phyloP scores from a whole-genome alignment of 169 alveolate genomes.

The Plasmodium knowlesi region DNA sequence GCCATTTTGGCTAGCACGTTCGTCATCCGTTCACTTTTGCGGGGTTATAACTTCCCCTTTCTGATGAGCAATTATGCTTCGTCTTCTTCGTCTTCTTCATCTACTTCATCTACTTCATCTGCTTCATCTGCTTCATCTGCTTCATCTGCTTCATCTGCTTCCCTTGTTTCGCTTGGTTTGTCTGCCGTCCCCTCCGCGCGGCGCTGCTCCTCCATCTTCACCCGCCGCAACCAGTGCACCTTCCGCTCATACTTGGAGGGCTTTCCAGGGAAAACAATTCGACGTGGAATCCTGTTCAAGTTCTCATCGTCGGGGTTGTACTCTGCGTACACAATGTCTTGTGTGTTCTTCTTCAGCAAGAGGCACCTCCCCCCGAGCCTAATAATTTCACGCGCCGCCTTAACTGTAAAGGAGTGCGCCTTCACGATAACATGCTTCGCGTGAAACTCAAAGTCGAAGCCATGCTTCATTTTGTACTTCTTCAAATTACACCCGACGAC shows the following conservation, averaged over 20 bases:
- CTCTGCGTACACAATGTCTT: slow-evolving; percentile 82
- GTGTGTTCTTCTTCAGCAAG: slow-evolving; percentile 81
- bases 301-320: slow-evolving; percentile 82
- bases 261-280: slow-evolving; percentile 84
- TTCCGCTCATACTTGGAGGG: slow-evolving; percentile 80
- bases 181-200: not conserved
- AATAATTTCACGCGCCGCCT: slow-evolving; percentile 84
- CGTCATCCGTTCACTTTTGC: not conserved
- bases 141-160: not conserved
- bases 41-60: not conserved
- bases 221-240: slow-evolving; percentile 18
- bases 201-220: slow-evolving; percentile 9
- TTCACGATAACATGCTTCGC: slow-evolving; percentile 70
- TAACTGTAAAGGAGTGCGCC: slow-evolving; percentile 84
- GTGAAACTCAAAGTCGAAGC: slow-evolving; percentile 46
- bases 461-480: slow-evolving; percentile 81
- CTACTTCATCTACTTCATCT: no score
- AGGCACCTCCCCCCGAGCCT: slow-evolving; percentile 82
- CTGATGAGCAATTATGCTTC: not conserved
- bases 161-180: no score
- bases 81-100: not conserved
- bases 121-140: not conserved
- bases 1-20: not conserved
- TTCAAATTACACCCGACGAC: slow-evolving; percentile 78
- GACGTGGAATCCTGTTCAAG: slow-evolving; percentile 76